A percentile compares a stretch with the other conserved stretches of the same genome.
Conservation (phyloP, 2,329 filamentous ascomycete genomes). For the Pestalotiopsis sp. region DNA sequence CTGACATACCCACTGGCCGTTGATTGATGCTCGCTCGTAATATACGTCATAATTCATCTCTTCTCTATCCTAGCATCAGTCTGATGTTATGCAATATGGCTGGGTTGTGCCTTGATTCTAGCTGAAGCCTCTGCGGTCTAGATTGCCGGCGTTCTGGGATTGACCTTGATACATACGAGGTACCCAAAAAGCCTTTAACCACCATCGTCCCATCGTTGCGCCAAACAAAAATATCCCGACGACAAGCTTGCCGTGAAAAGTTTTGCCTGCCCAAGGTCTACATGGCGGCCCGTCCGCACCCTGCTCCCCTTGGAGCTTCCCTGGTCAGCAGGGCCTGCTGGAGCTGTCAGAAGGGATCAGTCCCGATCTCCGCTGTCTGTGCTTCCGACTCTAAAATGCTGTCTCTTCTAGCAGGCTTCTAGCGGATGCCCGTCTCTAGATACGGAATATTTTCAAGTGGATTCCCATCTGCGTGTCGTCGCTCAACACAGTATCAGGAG, state of each 20-base stretch:
- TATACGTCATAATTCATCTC: conserved; percentile 10
- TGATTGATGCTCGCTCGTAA: not conserved
- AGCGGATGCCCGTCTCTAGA: not conserved
- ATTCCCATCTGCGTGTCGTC: not conserved
- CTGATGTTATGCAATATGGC: conserved; percentile 11
- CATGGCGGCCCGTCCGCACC: conserved; percentile 2
- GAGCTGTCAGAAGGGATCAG: conserved; percentile 11
- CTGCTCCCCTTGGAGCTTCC: not conserved
- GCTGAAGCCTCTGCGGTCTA: conserved; percentile 6
- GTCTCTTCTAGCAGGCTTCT: conserved; percentile 5
- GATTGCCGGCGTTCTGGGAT: conserved; percentile 3
- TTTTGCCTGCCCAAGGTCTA: not conserved
- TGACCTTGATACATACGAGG: too few species aligned
- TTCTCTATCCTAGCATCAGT: not conserved
- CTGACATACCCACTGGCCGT: not conserved
- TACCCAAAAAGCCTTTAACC: conserved; percentile 1
- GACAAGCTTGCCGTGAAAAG: not conserved
- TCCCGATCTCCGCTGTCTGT: conserved; percentile 14
- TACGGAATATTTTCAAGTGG: not conserved
- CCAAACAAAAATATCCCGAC: not conserved
- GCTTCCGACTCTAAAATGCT: not conserved
- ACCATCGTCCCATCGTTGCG: not conserved
- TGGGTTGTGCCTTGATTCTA: conserved; percentile 10
- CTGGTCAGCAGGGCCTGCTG: conserved; percentile 4
- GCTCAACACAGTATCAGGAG: not conserved